phyloP scores from a whole-genome alignment of 1,139 yeast genomes.

The Debaryomyces fabryi region DNA sequence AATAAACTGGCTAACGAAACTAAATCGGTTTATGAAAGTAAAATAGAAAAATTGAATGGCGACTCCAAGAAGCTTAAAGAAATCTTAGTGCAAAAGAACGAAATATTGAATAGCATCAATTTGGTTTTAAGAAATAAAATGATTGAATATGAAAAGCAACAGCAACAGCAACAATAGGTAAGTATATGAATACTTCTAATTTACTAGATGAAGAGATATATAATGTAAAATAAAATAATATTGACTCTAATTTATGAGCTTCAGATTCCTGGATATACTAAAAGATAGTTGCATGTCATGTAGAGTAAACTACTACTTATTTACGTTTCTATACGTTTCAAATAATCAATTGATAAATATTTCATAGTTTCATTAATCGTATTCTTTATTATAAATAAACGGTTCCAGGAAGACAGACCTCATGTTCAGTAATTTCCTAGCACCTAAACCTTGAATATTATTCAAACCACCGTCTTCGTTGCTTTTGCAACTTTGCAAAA shows the following conservation, averaged over 20 bases:
- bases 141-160: slow-evolving; percentile 45
- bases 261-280: not conserved
- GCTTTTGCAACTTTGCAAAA: slow-evolving; percentile 27
- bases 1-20: slow-evolving; percentile 77
- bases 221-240: not conserved
- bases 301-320: not conserved
- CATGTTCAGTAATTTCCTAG: slow-evolving; percentile 50
- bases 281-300: not conserved
- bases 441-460: slow-evolving; percentile 58
- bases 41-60: slow-evolving; percentile 69
- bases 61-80: slow-evolving; percentile 76
- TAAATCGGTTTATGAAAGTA: slow-evolving; percentile 68
- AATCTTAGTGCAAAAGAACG: slow-evolving; percentile 69
- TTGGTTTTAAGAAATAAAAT: slow-evolving; percentile 51
- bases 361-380: slow-evolving; percentile 13
- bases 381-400: slow-evolving; percentile 48
- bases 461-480: slow-evolving; percentile 30
- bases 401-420: slow-evolving; percentile 53
- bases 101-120: slow-evolving; percentile 54
- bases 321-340: not conserved
- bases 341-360: not conserved
- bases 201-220: not conserved
- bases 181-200: not conserved
- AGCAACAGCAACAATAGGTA: slow-evolving; percentile 15
- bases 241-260: not conserved